A percentile compares a stretch with the other conserved stretches of the same genome.
These are phyloP conservation scores for Saturnispora zaruensis DNA, from an alignment of 805 yeast genomes.

Conservation along the genomic window DNA sequence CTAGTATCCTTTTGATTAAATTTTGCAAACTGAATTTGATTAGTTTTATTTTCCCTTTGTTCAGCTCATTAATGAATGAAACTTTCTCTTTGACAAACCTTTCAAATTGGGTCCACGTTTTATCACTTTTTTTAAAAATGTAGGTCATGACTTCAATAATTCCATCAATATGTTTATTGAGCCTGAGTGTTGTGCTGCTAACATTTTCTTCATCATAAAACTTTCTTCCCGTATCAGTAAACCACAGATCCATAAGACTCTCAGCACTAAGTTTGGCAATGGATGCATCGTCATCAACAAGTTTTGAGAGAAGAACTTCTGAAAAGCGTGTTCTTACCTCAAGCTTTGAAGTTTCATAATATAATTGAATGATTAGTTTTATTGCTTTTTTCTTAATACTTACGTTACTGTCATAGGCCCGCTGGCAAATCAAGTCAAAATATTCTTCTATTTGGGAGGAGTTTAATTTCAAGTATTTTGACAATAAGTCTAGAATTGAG, in stretches of 20 bases:
- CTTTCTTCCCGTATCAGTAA: constrained; percentile 13
- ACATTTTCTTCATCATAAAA: background rate
- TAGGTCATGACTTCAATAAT: constrained; percentile 26
- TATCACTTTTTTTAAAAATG: constrained; percentile 31
- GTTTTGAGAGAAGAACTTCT: constrained; percentile 42
- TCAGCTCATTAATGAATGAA: constrained; percentile 24
- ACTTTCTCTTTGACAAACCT: constrained; percentile 39
- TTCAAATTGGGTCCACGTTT: constrained; percentile 38
- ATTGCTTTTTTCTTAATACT: constrained; percentile 58
- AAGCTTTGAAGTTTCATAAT: constrained; percentile 27
- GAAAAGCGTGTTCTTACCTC: constrained; percentile 35
- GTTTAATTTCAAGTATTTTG: constrained; percentile 35
- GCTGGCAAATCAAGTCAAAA: constrained; percentile 39
- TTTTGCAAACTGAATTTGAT: constrained; percentile 19
- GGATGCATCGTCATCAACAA: constrained; percentile 65
- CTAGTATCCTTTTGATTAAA: constrained; percentile 32
- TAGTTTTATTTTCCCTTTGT: constrained; percentile 12
- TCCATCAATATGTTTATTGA: constrained; percentile 2
- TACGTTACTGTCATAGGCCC: constrained; percentile 51
- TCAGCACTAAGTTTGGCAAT: constrained; percentile 36
- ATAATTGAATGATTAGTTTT: constrained; percentile 42
- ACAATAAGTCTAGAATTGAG: constrained; percentile 62
- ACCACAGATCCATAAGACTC: constrained; percentile 33
- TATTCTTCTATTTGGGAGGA: constrained; percentile 41
- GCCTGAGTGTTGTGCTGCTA: background rate